These are phyloP conservation scores for Solanum sparsipilum DNA, from an alignment of 257 asterid species.

Conservation along the genomic window DNA sequence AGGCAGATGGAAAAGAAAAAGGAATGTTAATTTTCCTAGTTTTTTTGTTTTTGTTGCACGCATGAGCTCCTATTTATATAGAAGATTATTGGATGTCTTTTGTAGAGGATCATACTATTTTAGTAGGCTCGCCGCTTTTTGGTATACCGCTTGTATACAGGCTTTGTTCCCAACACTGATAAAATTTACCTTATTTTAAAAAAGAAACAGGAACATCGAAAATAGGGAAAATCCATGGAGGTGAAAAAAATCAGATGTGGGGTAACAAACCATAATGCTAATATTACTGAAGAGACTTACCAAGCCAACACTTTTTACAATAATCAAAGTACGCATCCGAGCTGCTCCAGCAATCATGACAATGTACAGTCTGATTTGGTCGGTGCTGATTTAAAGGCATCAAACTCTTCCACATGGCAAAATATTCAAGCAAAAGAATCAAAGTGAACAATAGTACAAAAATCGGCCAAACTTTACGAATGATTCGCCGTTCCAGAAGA, in stretches of 20 bases:
- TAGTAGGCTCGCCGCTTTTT: neutral
- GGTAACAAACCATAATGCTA: neutral
- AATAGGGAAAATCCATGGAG: neutral
- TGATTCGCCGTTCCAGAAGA: constrained; percentile 60
- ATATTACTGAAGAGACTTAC: constrained; percentile 35
- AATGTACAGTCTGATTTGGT: constrained; percentile 27
- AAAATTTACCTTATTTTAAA: neutral
- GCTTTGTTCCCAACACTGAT: neutral
- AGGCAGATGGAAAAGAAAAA: neutral
- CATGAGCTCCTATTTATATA: neutral
- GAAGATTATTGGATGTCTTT: neutral
- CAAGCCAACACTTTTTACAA: constrained; percentile 88
- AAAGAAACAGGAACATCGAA: neutral
- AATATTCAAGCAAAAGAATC: constrained; percentile 72
- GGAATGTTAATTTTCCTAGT: neutral
- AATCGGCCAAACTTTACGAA: constrained; percentile 76
- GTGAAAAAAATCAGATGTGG: neutral
- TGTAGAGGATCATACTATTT: neutral
- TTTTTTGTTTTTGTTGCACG: neutral
- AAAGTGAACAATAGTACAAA: constrained; percentile 66
- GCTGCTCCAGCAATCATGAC: constrained; percentile 93
- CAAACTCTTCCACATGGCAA: constrained; percentile 69
- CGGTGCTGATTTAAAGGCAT: constrained; percentile 36
- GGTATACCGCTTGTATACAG: neutral
- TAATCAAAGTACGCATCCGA: constrained; percentile 40